Base-by-base conservation (phyloP, 345 rosid genomes). In the Orychophragmus violaceus region DNA sequence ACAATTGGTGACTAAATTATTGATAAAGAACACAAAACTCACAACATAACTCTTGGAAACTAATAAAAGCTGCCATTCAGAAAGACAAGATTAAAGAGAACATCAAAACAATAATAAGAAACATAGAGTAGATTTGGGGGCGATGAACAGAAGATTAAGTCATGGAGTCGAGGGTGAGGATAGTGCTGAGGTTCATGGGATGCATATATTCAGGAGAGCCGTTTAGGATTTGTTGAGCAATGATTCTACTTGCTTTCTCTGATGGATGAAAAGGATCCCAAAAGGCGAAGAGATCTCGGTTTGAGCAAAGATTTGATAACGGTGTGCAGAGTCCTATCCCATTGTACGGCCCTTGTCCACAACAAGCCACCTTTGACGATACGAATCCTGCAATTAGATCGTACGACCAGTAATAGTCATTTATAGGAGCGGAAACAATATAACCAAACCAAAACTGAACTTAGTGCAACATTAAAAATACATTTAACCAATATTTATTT, bases 191-290 rank as follows among this genome's bases (percentile, higher is more conserved):
- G 68, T 90, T 90, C 90, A 90, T 82, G 2, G 97, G 95, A 62
- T 42, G 8, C 97, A 90, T 90, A 77, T 84, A 84, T 53, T 69
- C 30, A 48, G 70, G 42, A 27, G 89, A 78, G 33, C 89, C 90
- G 7, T 30, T 72, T 62, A 87, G 60, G 8, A 88, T 83, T 17
- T 66, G 79, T 57, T 71, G 60, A 12, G 81, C 95, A 8, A 90
- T 78, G 58, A 87, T 23, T 17, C 83, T 76, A 78, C 79, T 83
- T 8, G 89, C 97, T 82, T 72, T 86, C 59, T 90, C 87, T 5
- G 97, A 84, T 48, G 97, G 95, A 62, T 87, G 95, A 76, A 90
- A 90, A 8, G 92, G 66, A 64, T 90, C 95, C 95, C 97, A 90
- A 46, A 84, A 90, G 2, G 88, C 86, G 44, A 71, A 87, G 10